Base-by-base conservation (phyloP, 768 basidiomycete species). In the Trichaptum fuscoviolaceum region DNA sequence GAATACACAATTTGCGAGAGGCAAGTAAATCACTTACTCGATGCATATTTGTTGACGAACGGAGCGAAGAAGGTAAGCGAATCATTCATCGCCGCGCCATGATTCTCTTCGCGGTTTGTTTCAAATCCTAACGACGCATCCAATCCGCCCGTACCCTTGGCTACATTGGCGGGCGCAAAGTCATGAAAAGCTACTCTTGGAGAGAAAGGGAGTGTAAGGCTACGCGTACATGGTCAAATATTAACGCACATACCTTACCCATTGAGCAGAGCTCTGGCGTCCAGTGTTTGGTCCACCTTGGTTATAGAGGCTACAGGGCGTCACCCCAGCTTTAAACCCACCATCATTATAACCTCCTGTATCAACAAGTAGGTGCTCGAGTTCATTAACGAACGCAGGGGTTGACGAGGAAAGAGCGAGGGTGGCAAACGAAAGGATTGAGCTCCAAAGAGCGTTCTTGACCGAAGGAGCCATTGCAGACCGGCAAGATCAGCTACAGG, bases 81-180 rank as follows among this genome's bases (percentile, higher is more conserved):
- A 36, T 57, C 25, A 35, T 34, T 36, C 30, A 66, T 62, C 20
- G 58, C 66, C 23, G 23, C 42, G 15, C 66, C 66, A 20, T 23
- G n/a, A 57, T 66, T 66, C 62, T 66, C 23, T 15, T 61, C 59
- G 30, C 59, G 59, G 23, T 73, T 75, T 23, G 81, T 75, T 70
- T 85, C 84, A 64, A 82, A 84, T 24, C 75, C 79, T 66, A 85
- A 77, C 8, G 82, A 83, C 24, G 80, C 81, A 67, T 85, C 84
- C 64, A 85, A 58, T n/a, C 84, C 83, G 24, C 83, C 84, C 0
- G 77, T 77, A 8, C 82, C 82, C 70, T 78, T 76, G n/a, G 77
- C 74, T 30, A 75, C 73, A 68, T 84, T 78, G 63, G 82, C 77
- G 7, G 83, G 82, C 23, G 82, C 77, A 76, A 80, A 79, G 72